Base-by-base conservation (phyloP, 768 basidiomycete genomes). In the Lentinus tigrinus region DNA sequence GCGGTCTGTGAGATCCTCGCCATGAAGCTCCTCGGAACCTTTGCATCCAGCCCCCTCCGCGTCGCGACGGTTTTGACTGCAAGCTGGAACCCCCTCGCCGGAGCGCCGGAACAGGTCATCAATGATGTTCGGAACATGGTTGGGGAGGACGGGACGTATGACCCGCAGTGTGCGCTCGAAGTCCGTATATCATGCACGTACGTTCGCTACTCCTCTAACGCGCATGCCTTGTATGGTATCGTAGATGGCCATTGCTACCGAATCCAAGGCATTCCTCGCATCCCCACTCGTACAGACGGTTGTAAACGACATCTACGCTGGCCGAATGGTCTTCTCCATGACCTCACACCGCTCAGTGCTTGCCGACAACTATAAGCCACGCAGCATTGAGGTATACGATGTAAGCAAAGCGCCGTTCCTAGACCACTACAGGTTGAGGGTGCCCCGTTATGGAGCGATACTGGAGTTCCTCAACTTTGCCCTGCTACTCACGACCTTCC, bases 1-100 rank as follows among this genome's bases (percentile, higher is more conserved):
- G 85, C 79, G 28, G 78, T 95, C 10, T 95, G 93, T 72, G 93
- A 97, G 69, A 83, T 97, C 16, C 72, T 97, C 19, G 93, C 95
- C 9, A 85, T 93, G 77, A 97, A 97, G 67, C 81, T 95, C 23
- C 78, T 95, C 11, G 83, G 81, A 21, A 79, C 80, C 31, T 95
- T 91, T 66, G 86, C 90, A 1, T 81, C 81, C 4, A 83, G 85
- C 64, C 82, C 89, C 67, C 81, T 94, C n/a, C 84, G 89, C 56
- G 79, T 95, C 19, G 82, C 88, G 26, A 85, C 89, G 9, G 88
- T 91, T 26, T 73, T 98, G 50, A 94, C 91, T 0, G 87, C 85
- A 0, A 83, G 81, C 56, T 97, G 92, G 89, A 91, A 87, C 69
- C 91, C 94, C 2, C 81, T 96, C 51, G 81, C 88, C 34, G 92